Percentiles rank a stretch among this genome's conserved stretches.
These are phyloP conservation scores for Fusarium lyarnte DNA, from an alignment of 2,329 filamentous ascomycete species.

Conservation along the genomic window DNA sequence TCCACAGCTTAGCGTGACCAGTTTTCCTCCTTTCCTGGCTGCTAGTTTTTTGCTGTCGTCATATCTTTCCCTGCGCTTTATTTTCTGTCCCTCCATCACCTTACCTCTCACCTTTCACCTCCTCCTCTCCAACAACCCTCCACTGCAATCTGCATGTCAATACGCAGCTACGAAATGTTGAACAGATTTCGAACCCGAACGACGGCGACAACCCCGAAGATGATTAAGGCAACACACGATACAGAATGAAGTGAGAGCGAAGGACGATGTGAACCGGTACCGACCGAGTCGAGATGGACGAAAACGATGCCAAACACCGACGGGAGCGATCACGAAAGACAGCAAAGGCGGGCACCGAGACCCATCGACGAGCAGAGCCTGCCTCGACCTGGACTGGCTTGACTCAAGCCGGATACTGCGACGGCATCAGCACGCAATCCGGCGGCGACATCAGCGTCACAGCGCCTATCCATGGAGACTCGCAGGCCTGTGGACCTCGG, in stretches of 20 bases:
- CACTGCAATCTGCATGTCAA: conserved; percentile 24
- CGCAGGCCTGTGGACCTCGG: conserved; percentile 30
- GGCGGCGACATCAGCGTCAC: conserved; percentile 38
- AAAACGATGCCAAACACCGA: conserved; percentile 30
- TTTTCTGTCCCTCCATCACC: conserved; percentile 37
- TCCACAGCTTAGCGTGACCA: neutral
- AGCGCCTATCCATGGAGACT: conserved; percentile 36
- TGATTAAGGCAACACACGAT: neutral
- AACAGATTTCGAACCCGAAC: neutral
- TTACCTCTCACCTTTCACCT: conserved; percentile 19
- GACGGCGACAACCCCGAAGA: neutral
- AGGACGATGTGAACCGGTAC: conserved; percentile 14
- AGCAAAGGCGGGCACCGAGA: conserved; percentile 31
- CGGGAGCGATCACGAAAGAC: conserved; percentile 29
- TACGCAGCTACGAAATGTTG: neutral
- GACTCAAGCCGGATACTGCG: conserved; percentile 32
- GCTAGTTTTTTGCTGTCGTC: conserved; percentile 18
- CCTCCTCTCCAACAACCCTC: conserved; percentile 37
- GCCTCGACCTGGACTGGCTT: conserved; percentile 35
- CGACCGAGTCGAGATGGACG: conserved; percentile 26
- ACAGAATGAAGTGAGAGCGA: neutral
- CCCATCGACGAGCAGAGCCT: conserved; percentile 31
- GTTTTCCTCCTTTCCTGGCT: neutral
- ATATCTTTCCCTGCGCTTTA: conserved; percentile 33
- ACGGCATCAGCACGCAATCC: conserved; percentile 42